Conservation (phyloP, 352 stramenopile species). For the Plasmopara halstedii region DNA sequence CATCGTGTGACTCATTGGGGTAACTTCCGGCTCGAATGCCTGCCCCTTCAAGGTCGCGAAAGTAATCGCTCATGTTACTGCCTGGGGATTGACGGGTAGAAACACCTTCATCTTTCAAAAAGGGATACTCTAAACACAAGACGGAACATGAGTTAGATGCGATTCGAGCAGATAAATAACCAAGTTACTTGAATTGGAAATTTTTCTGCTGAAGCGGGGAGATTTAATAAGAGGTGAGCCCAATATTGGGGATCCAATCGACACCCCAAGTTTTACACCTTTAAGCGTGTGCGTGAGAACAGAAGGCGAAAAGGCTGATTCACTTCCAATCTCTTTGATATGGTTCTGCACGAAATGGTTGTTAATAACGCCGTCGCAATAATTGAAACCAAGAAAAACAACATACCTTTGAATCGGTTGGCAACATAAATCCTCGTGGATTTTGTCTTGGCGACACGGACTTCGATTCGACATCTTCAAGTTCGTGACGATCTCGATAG, state of each 20-base stretch:
- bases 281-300: constrained; percentile 69
- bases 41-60: constrained; percentile 4
- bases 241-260: constrained; percentile 25
- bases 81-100: constrained; percentile 15
- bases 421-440: constrained; percentile 31
- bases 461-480: constrained; percentile 38
- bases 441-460: constrained; percentile 17
- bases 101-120: constrained; percentile 55
- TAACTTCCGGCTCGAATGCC: constrained; percentile 14
- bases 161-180: background rate
- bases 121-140: constrained; percentile 41
- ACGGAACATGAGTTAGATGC: background rate
- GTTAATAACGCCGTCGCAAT: background rate
- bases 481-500: constrained; percentile 24
- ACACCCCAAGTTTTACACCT: constrained; percentile 29
- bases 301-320: constrained; percentile 39
- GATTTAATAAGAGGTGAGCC: constrained; percentile 36
- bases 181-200: constrained; percentile 49
- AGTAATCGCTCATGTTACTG: constrained; percentile 18
- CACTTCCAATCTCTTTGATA: constrained; percentile 18
- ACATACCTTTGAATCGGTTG: constrained; percentile 19
- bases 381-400: background rate
- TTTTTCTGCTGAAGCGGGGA: constrained; percentile 50
- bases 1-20: constrained; percentile 16
- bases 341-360: constrained; percentile 1